A percentile compares a stretch with the other conserved stretches of the same genome.
phyloP scores from a whole-genome alignment of 2,329 filamentous ascomycete species.

The Paraphaeosphaeria sporulosa region DNA sequence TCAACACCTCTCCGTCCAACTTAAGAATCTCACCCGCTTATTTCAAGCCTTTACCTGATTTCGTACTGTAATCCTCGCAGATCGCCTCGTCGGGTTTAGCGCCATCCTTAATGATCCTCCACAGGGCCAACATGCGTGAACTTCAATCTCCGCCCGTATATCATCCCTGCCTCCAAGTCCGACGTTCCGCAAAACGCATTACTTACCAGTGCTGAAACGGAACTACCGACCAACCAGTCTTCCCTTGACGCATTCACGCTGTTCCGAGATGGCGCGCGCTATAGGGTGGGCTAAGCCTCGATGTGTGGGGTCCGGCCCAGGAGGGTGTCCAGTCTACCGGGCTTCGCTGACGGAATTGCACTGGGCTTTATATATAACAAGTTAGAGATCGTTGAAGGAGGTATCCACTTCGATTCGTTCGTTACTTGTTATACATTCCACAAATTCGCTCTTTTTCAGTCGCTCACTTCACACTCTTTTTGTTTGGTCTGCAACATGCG shows the following conservation, averaged over 20 bases:
- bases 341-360: neutral
- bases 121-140: neutral
- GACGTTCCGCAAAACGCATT: neutral
- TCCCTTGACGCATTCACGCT: neutral
- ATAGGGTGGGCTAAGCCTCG: neutral
- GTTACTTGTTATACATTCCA: slow-evolving; percentile 3
- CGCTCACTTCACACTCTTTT: slow-evolving; percentile 11
- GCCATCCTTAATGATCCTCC: neutral
- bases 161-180: slow-evolving; percentile 2
- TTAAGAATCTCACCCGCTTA: slow-evolving; percentile 3
- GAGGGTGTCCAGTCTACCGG: neutral
- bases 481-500: slow-evolving; percentile 18
- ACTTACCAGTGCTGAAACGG: neutral
- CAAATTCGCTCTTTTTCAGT: slow-evolving; percentile 11
- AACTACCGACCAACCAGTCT: neutral
- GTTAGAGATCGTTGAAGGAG: neutral
- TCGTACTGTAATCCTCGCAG: neutral
- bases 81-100: neutral
- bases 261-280: neutral
- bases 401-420: slow-evolving; percentile 12
- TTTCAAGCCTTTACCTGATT: neutral
- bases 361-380: slow-evolving; percentile 8
- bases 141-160: neutral
- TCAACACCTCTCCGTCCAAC: neutral
- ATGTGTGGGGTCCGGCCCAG: slow-evolving; percentile 2